These are phyloP conservation scores for Selenicereus undatus DNA, from an alignment of 148 eudicot species.

Conservation along the genomic window DNA sequence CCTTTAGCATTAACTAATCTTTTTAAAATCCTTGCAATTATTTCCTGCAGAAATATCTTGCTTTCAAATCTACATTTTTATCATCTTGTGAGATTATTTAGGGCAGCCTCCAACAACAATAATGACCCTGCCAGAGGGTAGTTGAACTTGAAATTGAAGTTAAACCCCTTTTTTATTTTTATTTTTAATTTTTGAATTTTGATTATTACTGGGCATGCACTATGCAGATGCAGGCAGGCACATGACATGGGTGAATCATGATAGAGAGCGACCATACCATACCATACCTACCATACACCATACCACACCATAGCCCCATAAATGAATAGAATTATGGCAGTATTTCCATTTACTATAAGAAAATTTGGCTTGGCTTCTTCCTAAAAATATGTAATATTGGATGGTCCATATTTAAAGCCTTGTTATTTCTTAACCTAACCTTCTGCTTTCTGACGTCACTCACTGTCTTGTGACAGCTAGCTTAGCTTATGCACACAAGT, in stretches of 20 bases:
- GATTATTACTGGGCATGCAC: background rate
- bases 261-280: background rate
- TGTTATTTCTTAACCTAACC: background rate
- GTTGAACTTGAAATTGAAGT: constrained; percentile 14
- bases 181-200: background rate
- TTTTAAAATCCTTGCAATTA: background rate
- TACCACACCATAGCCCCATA: background rate
- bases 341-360: constrained; percentile 14
- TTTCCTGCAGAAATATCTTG: constrained; percentile 14
- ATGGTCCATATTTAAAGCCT: background rate
- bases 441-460: background rate
- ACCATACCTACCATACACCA: background rate
- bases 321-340: constrained; percentile 9
- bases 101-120: constrained; percentile 16
- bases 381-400: constrained; percentile 6
- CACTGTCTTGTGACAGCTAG: background rate
- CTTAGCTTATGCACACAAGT: background rate
- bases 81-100: constrained; percentile 12
- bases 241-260: background rate
- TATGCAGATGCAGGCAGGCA: background rate
- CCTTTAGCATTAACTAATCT: constrained; percentile 22
- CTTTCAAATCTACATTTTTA: constrained; percentile 21
- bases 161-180: background rate
- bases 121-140: constrained; percentile 33
- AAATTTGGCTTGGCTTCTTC: constrained; percentile 20